Conservation (phyloP, 306 rosid species). For the Datisca glomerata region DNA sequence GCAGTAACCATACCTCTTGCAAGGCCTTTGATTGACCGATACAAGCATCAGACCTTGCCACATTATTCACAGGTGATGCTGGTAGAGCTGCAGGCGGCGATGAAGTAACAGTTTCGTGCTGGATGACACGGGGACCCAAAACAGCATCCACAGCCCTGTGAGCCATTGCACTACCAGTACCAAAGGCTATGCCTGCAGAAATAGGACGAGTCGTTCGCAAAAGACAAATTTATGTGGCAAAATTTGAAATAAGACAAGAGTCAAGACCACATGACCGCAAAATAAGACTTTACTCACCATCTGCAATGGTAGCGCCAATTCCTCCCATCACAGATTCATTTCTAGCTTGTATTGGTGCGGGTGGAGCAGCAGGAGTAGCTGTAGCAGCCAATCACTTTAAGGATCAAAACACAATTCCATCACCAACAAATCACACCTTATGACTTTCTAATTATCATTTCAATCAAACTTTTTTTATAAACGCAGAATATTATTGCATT, state of each 20-base stretch:
- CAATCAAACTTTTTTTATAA: too few species aligned
- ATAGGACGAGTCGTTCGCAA: too few species aligned
- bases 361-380: conserved; percentile 66
- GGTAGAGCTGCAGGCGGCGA: conserved; percentile 48
- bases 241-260: neutral
- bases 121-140: conserved; percentile 75
- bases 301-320: conserved; percentile 80
- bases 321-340: conserved; percentile 66
- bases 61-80: conserved; percentile 26
- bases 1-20: conserved; percentile 54
- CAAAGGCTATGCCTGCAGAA: conserved; percentile 81
- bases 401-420: neutral
- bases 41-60: conserved; percentile 54
- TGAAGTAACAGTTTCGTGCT: conserved; percentile 42
- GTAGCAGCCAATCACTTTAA: conserved; percentile 8
- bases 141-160: conserved; percentile 84
- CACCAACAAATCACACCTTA: neutral
- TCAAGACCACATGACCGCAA: neutral
- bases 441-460: neutral
- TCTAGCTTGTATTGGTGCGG: conserved; percentile 52
- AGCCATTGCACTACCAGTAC: conserved; percentile 79
- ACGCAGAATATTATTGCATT: too few species aligned
- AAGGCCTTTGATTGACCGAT: conserved; percentile 53
- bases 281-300: too few species aligned
- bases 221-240: neutral